Evolutionary conservation across 441 rosid species (phyloP), one percentile per base, ranked within the genome.

Genomic region (Mallotus japonicus): DNA sequence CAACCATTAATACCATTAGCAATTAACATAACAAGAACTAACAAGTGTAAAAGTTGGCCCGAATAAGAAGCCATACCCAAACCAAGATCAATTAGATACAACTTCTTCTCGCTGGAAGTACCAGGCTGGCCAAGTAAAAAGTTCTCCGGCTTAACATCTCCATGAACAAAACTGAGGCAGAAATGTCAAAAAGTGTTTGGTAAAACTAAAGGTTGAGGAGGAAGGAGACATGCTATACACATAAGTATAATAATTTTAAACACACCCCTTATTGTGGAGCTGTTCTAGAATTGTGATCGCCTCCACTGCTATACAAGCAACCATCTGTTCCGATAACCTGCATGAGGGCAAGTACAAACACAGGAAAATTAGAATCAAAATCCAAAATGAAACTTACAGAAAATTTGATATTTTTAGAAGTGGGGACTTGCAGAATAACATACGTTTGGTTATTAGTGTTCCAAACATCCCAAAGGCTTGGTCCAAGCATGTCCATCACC

Each of bases 381-480:
- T 5, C 61, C 16, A 50, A 14, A 72, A n/a, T n/a, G 40, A 14
- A 6, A 63, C 50, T 22, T 66, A 10, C 13, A 13, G 4, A 66
- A 6, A 24, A 2, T 22, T 8, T 50, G 46, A 32, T 0, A 16
- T 32, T 44, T 17, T 64, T 56, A 20, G 44, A 4, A 34, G 47
- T 11, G 46, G 34, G 46, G 12, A 20, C 2, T 4, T 22, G 20
- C 55, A 51, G 16, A 73, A 65, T 59, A 24, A 70, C 73, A 83
- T 55, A 73, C 91, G 82, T 76, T 70, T 87, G 89, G 62, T 82
- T 77, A 76, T 81, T 85, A 69, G 79, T 79, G 79, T 91, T 91
- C 96, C 96, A 91, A 63, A 87, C 86, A 60, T 91, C 96, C 96
- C 96, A 91, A 59, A 91, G 83, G 81, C 96, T 91, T 32, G 92